phyloP scores from a whole-genome alignment of 768 basidiomycete species.

The Termitomyces sp. region DNA sequence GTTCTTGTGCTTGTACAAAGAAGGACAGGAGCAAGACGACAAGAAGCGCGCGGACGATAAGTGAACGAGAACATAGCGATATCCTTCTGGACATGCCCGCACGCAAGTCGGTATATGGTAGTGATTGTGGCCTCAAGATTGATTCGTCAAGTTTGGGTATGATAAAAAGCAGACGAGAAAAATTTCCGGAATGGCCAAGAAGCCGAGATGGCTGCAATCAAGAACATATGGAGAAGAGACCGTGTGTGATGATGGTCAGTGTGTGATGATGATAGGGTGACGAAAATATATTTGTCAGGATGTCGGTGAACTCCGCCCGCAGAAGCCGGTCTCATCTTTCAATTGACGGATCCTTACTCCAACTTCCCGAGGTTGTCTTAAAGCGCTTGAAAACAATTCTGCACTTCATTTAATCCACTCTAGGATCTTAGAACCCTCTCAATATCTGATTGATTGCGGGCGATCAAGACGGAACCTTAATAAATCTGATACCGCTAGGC shows the following conservation, averaged over 20 bases:
- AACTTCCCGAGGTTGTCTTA: background rate
- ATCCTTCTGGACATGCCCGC: constrained; percentile 1
- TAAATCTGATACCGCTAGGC: background rate
- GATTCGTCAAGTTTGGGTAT: background rate
- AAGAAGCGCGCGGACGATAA: background rate
- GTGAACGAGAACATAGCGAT: background rate
- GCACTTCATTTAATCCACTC: background rate
- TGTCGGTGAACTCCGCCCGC: background rate
- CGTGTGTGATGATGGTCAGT: background rate
- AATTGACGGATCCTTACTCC: background rate
- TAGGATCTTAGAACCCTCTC: background rate
- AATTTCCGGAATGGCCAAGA: background rate
- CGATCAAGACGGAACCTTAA: background rate
- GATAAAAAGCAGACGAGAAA: background rate
- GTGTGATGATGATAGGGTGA: background rate
- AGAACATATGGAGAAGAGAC: background rate
- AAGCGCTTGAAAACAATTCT: background rate
- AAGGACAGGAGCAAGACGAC: constrained; percentile 1
- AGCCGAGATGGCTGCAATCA: background rate
- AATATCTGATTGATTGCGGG: background rate
- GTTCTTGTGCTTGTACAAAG: constrained; percentile 18
- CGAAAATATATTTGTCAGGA: background rate
- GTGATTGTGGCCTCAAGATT: background rate
- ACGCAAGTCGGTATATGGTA: background rate
- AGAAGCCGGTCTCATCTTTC: no score